Evolutionary conservation across 352 stramenopile genomes (phyloP).

Genomic region (Pythium sukuiense): DNA sequence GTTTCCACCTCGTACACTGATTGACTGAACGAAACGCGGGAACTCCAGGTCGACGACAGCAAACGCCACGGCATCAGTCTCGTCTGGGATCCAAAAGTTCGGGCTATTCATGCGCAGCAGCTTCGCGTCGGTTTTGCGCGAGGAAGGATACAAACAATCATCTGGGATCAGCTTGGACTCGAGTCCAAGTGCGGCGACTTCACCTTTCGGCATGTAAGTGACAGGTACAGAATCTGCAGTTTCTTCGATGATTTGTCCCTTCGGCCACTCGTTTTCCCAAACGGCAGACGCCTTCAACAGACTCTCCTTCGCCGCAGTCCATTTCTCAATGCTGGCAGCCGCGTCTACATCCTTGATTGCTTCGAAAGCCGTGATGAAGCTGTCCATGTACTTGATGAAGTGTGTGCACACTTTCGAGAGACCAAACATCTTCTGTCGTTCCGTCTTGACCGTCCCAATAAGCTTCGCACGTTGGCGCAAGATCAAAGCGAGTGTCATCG

Average conservation of each 20-base stretch:
- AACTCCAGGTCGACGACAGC: constrained; percentile 74
- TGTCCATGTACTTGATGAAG: constrained; percentile 56
- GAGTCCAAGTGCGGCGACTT: constrained; percentile 53
- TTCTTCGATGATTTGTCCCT: constrained; percentile 21
- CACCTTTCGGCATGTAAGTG: constrained; percentile 47
- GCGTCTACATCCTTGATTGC: not conserved
- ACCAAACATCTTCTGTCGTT: constrained; percentile 72
- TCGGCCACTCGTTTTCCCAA: constrained; percentile 43
- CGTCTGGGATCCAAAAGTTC: constrained; percentile 61
- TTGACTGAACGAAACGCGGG: constrained; percentile 59
- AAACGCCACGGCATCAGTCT: constrained; percentile 51
- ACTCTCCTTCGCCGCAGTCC: constrained; percentile 38
- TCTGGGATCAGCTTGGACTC: constrained; percentile 60
- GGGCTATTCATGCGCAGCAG: constrained; percentile 50
- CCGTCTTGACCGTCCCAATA: constrained; percentile 52
- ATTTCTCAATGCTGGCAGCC: constrained; percentile 26
- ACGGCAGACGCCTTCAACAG: constrained; percentile 30
- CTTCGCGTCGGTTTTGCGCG: constrained; percentile 58
- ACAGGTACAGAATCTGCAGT: constrained; percentile 18
- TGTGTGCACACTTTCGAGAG: constrained; percentile 46
- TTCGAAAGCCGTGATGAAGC: constrained; percentile 19
- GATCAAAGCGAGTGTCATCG: constrained; percentile 70
- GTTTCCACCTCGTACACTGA: constrained; percentile 60
- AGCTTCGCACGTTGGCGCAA: constrained; percentile 53
- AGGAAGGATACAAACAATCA: constrained; percentile 59